Evolutionary conservation across 805 yeast genomes (phyloP).

Genomic region (Metschnikowia cerradonensis): DNA sequence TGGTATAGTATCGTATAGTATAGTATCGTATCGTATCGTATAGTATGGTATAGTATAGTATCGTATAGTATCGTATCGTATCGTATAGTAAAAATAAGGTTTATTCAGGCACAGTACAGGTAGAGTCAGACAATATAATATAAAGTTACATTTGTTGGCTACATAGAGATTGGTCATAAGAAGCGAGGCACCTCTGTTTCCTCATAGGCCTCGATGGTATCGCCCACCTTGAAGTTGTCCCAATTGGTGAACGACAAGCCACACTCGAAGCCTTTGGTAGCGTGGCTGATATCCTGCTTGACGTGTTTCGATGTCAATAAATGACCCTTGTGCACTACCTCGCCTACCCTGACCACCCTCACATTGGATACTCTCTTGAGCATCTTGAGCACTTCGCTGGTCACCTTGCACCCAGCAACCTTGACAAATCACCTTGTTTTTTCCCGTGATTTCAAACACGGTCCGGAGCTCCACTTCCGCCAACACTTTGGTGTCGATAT

Average conservation of each 20-base stretch:
- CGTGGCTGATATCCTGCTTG: slow-evolving; percentile 74
- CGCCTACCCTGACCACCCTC: slow-evolving; percentile 51
- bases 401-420: slow-evolving; percentile 87
- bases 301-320: slow-evolving; percentile 74
- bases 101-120: too few species aligned
- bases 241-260: slow-evolving; percentile 73
- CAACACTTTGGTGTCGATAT: slow-evolving; percentile 57
- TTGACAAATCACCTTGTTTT: slow-evolving; percentile 47
- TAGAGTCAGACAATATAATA: too few species aligned
- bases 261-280: slow-evolving; percentile 84
- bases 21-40: too few species aligned
- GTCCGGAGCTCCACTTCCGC: slow-evolving; percentile 70
- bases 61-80: too few species aligned
- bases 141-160: not conserved
- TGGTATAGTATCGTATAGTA: too few species aligned
- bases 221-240: slow-evolving; percentile 71
- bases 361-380: slow-evolving; percentile 51
- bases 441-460: slow-evolving; percentile 63
- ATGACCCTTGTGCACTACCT: slow-evolving; percentile 51
- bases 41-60: too few species aligned
- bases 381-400: slow-evolving; percentile 51
- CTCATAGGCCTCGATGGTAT: slow-evolving; percentile 68
- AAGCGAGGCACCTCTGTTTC: slow-evolving; percentile 44
- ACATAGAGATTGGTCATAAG: slow-evolving; percentile 18
- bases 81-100: too few species aligned